phyloP scores from a whole-genome alignment of 805 yeast genomes.

The Wickerhamomyces xylosicus region DNA sequence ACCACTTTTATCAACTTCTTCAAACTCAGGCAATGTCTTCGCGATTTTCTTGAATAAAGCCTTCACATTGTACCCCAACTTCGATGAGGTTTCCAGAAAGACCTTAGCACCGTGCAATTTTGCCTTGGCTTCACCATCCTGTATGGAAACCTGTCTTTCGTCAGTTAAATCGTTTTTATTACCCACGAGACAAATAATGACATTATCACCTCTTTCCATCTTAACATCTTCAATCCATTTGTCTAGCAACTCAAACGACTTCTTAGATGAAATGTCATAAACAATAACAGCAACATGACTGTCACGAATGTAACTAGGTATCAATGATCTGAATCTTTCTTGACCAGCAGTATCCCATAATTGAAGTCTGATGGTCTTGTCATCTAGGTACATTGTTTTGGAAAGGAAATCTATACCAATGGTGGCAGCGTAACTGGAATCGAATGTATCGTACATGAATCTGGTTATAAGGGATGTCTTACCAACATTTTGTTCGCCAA shows the following conservation, averaged over 20 bases:
- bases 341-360: slow-evolving; percentile 98
- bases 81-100: slow-evolving; percentile 89
- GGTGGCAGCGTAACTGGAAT: slow-evolving; percentile 92
- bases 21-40: slow-evolving; percentile 79
- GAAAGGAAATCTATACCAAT: slow-evolving; percentile 94
- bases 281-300: slow-evolving; percentile 96
- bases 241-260: slow-evolving; percentile 72
- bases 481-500: slow-evolving; percentile 89
- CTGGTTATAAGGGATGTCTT: slow-evolving; percentile 94
- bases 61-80: slow-evolving; percentile 91
- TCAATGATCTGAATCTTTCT: slow-evolving; percentile 88
- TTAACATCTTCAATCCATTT: slow-evolving; percentile 95
- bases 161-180: slow-evolving; percentile 79
- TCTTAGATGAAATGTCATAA: slow-evolving; percentile 82
- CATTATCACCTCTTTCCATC: slow-evolving; percentile 86
- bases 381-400: slow-evolving; percentile 91
- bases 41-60: slow-evolving; percentile 85
- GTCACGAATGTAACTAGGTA: slow-evolving; percentile 93
- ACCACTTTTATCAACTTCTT: slow-evolving; percentile 17
- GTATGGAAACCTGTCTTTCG: slow-evolving; percentile 70
- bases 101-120: slow-evolving; percentile 63
- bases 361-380: slow-evolving; percentile 89
- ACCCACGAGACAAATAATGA: slow-evolving; percentile 83
- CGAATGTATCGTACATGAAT: slow-evolving; percentile 96
- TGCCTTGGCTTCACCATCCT: slow-evolving; percentile 78